Conservation (phyloP, 306 rosid genomes). For the Sophora flavescens region DNA sequence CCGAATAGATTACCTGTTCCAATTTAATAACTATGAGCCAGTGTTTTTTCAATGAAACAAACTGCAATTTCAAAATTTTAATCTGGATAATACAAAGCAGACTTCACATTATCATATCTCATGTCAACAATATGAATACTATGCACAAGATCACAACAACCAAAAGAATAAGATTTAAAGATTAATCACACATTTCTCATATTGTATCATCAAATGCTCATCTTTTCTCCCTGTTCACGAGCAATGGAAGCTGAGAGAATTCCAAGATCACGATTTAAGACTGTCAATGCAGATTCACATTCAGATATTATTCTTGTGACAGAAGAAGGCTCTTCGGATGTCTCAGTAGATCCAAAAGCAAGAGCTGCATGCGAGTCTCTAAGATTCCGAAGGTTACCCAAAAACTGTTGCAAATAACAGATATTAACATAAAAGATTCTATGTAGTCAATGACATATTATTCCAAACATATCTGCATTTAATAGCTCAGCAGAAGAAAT, state of each 20-base stretch:
- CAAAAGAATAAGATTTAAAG: constrained; percentile 27
- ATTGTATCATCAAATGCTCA: constrained; percentile 51
- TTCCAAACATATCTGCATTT: constrained; percentile 17
- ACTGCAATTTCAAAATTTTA: neutral
- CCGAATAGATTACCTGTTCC: too few relatives aligned
- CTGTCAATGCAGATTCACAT: constrained; percentile 87
- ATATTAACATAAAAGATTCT: constrained; percentile 2
- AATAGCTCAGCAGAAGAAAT: constrained; percentile 20
- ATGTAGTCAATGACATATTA: neutral
- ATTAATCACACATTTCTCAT: constrained; percentile 29
- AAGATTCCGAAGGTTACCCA: constrained; percentile 86
- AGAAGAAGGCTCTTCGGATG: constrained; percentile 88
- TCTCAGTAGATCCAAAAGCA: constrained; percentile 86
- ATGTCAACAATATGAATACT: constrained; percentile 39
- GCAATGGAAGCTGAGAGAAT: constrained; percentile 96
- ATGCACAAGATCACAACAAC: constrained; percentile 35
- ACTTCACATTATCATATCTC: constrained; percentile 24
- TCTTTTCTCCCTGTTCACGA: constrained; percentile 74
- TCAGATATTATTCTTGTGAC: constrained; percentile 88
- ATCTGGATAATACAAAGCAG: neutral
- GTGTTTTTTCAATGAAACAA: neutral
- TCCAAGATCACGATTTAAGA: constrained; percentile 89
- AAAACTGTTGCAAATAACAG: constrained; percentile 63
- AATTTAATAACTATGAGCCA: too few relatives aligned
- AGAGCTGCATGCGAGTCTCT: constrained; percentile 93